Evolutionary conservation across 1,284 basidiomycete species (phyloP), one percentile per base, ranked within the genome.

Genomic region (Ustilago tritici): DNA sequence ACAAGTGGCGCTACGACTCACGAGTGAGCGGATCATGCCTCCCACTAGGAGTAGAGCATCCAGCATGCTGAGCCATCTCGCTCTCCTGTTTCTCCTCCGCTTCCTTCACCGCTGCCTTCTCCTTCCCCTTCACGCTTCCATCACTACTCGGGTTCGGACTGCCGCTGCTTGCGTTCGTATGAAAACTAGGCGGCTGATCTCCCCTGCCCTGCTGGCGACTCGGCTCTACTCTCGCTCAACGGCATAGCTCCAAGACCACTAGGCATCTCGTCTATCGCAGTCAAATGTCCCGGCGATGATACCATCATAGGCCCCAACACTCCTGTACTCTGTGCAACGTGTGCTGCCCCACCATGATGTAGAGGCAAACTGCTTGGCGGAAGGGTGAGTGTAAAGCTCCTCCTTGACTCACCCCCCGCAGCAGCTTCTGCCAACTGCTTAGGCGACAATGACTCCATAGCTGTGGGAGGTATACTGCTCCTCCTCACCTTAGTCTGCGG

Each of bases 211-310:
- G 49, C 28, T 8, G 66, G 73, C 15, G 73, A 68, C 12, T 67
- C 68, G 15, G 50, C n/a, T 14, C 74, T 19, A 11, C 69, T 68
- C 36, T 71, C 68, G 32, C 61, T 64, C 10, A 59, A 19, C 40
- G 74, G 64, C 14, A 66, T 69, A 3, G 59, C 19, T 4, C 63
- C 64, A 15, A 19, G 1, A 1, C 67, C 72, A 17, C 49, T 53
- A 2, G 69, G 64, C 66, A 72, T 67, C 50, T 77, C 75, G 64
- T 70, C 70, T 41, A 77, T 77, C 57, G 75, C 70, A 7, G 66
- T 73, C 56, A 77, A 43, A 34, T 68, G 75, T 5, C 64, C 67
- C 1, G 70, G 58, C 7, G 75, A 59, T 0, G 53, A 41, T 12
- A 61, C 65, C 54, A 72, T 52, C 69, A 62, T 62, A 2, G 56